Percentiles rank a stretch among this genome's conserved stretches.
phyloP scores from a whole-genome alignment of 352 stramenopile species.

The Globisporangium spiculum region DNA sequence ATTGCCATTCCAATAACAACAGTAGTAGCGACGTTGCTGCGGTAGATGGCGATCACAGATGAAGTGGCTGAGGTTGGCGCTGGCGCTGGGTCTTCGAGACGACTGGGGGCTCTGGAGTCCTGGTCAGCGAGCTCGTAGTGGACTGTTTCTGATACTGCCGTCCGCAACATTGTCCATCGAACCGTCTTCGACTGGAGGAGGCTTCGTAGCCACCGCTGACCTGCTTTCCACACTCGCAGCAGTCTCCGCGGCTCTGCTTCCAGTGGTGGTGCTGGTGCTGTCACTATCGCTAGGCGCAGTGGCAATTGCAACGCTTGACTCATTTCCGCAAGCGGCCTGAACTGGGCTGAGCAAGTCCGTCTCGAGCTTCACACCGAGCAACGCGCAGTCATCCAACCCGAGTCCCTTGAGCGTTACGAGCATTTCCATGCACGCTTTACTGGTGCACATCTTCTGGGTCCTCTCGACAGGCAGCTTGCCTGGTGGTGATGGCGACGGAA shows the following conservation, averaged over 20 bases:
- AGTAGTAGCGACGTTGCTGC: background rate
- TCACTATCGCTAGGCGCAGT: no score
- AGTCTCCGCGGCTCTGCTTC: background rate
- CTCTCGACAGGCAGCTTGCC: constrained; percentile 5
- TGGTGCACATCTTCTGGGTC: constrained; percentile 23
- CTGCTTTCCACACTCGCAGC: background rate
- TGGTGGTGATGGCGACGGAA: background rate
- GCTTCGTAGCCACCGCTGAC: background rate
- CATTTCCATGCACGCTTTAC: constrained; percentile 18
- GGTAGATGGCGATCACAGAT: background rate
- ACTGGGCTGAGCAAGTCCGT: constrained; percentile 22
- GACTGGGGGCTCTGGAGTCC: background rate
- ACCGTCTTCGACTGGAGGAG: background rate
- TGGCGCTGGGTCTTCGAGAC: background rate
- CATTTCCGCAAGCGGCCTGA: constrained; percentile 1
- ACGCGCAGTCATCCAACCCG: constrained; percentile 24
- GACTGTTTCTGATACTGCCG: background rate
- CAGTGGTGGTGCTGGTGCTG: background rate
- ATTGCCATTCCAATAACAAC: background rate
- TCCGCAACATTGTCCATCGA: background rate
- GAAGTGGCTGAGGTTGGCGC: background rate
- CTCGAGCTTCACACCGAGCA: constrained; percentile 20
- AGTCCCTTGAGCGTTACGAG: constrained; percentile 19
- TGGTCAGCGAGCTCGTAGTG: background rate
- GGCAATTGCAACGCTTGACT: background rate